These are phyloP conservation scores for Sclerotinia spermophila DNA, from an alignment of 2,329 filamentous ascomycete species.

Conservation along the genomic window DNA sequence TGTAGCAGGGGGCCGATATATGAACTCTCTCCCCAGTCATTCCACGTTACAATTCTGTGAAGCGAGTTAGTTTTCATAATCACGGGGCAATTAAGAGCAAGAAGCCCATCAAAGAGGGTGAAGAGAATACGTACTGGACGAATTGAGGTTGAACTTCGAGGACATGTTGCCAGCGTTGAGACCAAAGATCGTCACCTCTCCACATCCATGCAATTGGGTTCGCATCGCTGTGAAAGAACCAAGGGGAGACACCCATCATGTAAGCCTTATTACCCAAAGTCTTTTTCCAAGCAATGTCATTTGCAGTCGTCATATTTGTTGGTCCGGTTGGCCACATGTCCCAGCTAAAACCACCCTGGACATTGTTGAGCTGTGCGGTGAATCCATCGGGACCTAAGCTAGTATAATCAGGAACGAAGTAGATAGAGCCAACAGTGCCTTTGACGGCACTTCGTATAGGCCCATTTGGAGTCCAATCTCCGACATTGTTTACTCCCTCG, in stretches of 20 bases:
- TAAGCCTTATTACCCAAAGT: constrained; percentile 40
- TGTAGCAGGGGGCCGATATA: constrained; percentile 49
- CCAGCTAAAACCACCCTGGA: constrained; percentile 43
- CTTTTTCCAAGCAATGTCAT: constrained; percentile 42
- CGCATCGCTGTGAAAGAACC: constrained; percentile 57
- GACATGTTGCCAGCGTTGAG: constrained; percentile 53
- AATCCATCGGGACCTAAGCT: constrained; percentile 38
- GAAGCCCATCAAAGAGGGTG: constrained; percentile 10
- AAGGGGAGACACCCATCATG: constrained; percentile 56
- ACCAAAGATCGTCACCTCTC: constrained; percentile 59
- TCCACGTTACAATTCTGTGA: constrained; percentile 45
- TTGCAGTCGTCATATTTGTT: constrained; percentile 38
- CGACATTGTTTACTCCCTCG: constrained; percentile 43
- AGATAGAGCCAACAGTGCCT: constrained; percentile 35
- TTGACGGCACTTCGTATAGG: constrained; percentile 38
- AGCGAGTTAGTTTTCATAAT: constrained; percentile 23
- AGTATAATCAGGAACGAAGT: constrained; percentile 48
- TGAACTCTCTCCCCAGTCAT: constrained; percentile 52
- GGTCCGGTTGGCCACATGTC: constrained; percentile 43
- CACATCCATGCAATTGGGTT: constrained; percentile 62
- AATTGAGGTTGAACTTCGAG: constrained; percentile 45
- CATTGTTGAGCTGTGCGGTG: constrained; percentile 31
- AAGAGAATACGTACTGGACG: constrained; percentile 39
- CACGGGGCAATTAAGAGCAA: constrained; percentile 18
- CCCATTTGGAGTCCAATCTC: constrained; percentile 41